These are phyloP conservation scores for Leavenworthia alabamica DNA, from an alignment of 345 rosid genomes.

Conservation along the genomic window DNA sequence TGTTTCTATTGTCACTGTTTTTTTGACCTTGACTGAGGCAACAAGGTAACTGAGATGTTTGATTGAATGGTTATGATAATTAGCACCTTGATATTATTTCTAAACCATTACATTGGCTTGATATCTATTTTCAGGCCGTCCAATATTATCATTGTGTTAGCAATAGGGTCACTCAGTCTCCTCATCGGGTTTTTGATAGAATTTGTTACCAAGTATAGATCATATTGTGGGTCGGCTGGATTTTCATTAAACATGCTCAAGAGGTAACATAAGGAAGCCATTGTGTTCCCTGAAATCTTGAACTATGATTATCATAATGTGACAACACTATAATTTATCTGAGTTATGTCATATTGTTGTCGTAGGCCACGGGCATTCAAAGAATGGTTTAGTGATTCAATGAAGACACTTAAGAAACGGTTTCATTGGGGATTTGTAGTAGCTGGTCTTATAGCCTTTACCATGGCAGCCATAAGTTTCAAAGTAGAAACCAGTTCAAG, in stretches of 20 bases:
- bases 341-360: conserved; percentile 5
- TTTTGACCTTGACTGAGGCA: conserved; percentile 86
- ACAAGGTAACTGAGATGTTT: conserved; percentile 52
- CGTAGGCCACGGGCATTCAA: conserved; percentile 45
- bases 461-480: conserved; percentile 79
- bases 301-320: background rate
- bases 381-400: conserved; percentile 43
- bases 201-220: conserved; percentile 50
- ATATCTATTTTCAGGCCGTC: conserved; percentile 48
- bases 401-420: conserved; percentile 51
- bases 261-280: conserved; percentile 41
- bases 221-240: conserved; percentile 43
- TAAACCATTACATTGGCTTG: background rate
- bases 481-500: conserved; percentile 67
- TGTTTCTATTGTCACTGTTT: conserved; percentile 83
- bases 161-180: conserved; percentile 72
- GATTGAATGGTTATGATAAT: background rate
- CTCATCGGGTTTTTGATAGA: conserved; percentile 74
- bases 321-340: background rate
- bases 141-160: conserved; percentile 72
- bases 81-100: conserved; percentile 2
- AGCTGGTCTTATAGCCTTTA: conserved; percentile 53
- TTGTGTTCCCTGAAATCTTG: background rate
- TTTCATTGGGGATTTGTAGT: conserved; percentile 66
- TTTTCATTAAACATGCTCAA: conserved; percentile 39